These are phyloP conservation scores for Scalesia atractyloides DNA, from an alignment of 129 eudicot genomes.

Conservation along the genomic window DNA sequence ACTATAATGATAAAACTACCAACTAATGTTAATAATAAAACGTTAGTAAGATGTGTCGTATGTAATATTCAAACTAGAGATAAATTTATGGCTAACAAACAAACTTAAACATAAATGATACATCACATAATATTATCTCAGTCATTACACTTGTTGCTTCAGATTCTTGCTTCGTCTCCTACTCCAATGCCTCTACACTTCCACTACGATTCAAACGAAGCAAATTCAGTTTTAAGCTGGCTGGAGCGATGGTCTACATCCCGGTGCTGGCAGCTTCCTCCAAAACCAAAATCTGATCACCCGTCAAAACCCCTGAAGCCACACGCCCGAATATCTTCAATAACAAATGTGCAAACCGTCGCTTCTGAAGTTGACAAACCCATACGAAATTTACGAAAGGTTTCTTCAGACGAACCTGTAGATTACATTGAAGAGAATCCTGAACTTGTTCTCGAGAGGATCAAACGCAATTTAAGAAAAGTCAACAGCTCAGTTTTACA, in stretches of 20 bases:
- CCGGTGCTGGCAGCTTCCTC: slow-evolving; percentile 40
- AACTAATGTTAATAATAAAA: too few relatives aligned
- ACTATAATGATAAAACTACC: too few relatives aligned
- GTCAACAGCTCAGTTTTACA: slow-evolving; percentile 36
- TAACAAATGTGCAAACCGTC: slow-evolving; percentile 32
- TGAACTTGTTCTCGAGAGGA: slow-evolving; percentile 47
- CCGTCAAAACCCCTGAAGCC: slow-evolving; percentile 27
- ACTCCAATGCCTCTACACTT: slow-evolving; percentile 46
- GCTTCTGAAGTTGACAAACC: slow-evolving; percentile 49
- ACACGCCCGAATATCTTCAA: slow-evolving; percentile 29
- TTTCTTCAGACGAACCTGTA: slow-evolving; percentile 20
- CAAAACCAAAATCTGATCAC: slow-evolving; percentile 27
- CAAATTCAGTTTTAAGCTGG: slow-evolving; percentile 53
- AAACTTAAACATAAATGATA: too few relatives aligned
- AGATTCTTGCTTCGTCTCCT: slow-evolving; percentile 48
- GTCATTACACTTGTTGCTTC: slow-evolving; percentile 7
- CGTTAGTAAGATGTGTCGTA: too few relatives aligned
- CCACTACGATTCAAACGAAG: slow-evolving; percentile 41
- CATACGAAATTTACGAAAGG: slow-evolving; percentile 30
- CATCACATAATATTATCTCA: not conserved
- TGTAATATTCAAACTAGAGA: too few relatives aligned
- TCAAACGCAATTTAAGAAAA: slow-evolving; percentile 49
- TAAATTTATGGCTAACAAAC: too few relatives aligned
- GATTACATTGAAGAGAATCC: slow-evolving; percentile 43
- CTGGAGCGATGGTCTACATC: slow-evolving; percentile 57